Evolutionary conservation across 805 yeast species (phyloP).

Genomic region (Metschnikowia arizonensis): DNA sequence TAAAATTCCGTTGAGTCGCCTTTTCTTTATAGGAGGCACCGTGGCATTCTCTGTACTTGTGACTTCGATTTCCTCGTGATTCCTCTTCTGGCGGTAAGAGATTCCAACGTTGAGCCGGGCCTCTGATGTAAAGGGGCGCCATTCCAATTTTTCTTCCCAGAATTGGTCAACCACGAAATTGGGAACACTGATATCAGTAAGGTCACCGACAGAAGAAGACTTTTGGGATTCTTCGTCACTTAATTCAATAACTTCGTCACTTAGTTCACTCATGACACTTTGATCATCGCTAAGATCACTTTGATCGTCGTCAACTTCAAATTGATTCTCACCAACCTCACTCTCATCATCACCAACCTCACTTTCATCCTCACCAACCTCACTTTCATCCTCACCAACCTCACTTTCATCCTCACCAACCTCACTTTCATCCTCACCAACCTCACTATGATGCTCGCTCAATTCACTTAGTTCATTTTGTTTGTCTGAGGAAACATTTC

Average conservation of each 20-base stretch:
- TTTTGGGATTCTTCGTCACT: not conserved
- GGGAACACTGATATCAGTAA: not conserved
- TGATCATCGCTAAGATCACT: not conserved
- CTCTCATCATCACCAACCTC: too few species aligned
- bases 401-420: too few species aligned
- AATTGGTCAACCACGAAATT: not conserved
- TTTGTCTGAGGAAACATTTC: not conserved
- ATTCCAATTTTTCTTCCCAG: not conserved
- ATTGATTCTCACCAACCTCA: too few species aligned
- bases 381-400: too few species aligned
- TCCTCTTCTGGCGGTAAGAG: slow-evolving; percentile 8
- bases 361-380: too few species aligned
- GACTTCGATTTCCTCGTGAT: slow-evolving; percentile 7
- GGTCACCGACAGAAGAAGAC: not conserved
- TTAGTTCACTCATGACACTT: not conserved
- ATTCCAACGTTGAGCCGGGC: not conserved
- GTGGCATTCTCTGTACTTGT: slow-evolving; percentile 1
- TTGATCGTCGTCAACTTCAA: not conserved
- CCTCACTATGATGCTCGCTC: not conserved
- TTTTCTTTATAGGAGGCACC: slow-evolving; percentile 12
- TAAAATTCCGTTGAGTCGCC: slow-evolving; percentile 18
- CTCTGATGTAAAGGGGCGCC: not conserved
- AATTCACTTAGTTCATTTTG: not conserved
- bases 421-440: not conserved
- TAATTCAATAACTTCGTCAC: not conserved